Evolutionary conservation across 2,329 filamentous ascomycete genomes (phyloP).

Genomic region (Dactylella cylindrospora): DNA sequence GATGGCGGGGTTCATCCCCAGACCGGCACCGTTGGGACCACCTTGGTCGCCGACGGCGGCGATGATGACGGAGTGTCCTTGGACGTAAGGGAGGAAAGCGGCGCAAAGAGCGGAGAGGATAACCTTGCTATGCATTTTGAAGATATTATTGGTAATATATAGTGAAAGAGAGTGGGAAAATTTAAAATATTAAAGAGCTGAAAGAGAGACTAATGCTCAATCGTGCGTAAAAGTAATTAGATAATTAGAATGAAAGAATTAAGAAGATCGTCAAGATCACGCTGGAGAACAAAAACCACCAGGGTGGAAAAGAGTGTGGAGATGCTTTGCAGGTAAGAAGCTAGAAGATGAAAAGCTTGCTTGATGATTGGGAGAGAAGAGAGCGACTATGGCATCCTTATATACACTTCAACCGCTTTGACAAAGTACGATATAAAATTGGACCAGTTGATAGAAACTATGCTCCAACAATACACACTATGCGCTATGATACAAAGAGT

Average conservation of each 20-base stretch:
- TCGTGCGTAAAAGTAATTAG: constrained; percentile 1
- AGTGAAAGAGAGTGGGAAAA: constrained; percentile 5
- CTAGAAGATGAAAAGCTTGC: constrained; percentile 41
- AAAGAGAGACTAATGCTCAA: constrained; percentile 8
- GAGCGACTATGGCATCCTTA: constrained; percentile 8
- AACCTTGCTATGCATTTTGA: constrained; percentile 35
- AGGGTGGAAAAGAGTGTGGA: constrained; percentile 33
- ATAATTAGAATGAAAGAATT: constrained; percentile 21
- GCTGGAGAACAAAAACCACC: constrained; percentile 40
- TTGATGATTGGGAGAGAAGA: constrained; percentile 30
- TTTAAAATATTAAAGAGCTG: constrained; percentile 15
- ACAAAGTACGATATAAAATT: background rate
- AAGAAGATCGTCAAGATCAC: constrained; percentile 41
- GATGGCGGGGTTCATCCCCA: constrained; percentile 11
- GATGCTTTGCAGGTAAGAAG: constrained; percentile 29
- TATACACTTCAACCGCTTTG: constrained; percentile 1
- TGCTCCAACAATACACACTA: background rate
- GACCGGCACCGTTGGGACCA: constrained; percentile 18
- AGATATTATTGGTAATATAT: background rate
- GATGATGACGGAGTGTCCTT: constrained; percentile 24
- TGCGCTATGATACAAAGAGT: no score
- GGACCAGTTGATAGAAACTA: background rate
- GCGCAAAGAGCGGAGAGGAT: constrained; percentile 12
- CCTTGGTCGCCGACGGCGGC: constrained; percentile 18
- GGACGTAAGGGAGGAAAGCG: constrained; percentile 1